Conservation (phyloP, 257 asterid genomes). For the Solanum lignicaule region DNA sequence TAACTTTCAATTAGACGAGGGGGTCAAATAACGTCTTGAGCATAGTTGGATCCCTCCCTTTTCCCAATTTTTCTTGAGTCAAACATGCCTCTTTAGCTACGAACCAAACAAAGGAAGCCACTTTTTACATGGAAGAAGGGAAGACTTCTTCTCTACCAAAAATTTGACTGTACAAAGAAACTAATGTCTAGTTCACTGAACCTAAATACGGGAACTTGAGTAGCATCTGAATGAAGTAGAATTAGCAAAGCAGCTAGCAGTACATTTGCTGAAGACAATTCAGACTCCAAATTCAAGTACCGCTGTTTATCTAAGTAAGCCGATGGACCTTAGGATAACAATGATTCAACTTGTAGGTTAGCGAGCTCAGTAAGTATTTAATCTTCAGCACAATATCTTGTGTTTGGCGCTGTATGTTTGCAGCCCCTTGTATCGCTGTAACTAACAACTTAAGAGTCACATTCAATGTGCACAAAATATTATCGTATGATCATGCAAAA, state of each 20-base stretch:
- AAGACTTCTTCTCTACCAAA: background rate
- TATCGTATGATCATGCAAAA: background rate
- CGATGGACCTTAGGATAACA: background rate
- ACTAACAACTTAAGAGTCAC: background rate
- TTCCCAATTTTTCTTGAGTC: background rate
- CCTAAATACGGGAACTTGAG: background rate
- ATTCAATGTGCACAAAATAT: background rate
- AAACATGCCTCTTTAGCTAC: background rate
- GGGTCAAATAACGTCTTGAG: background rate
- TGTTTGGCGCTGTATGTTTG: background rate
- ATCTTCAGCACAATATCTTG: background rate
- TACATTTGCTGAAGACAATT: background rate
- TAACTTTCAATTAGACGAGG: background rate
- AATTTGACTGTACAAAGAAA: background rate
- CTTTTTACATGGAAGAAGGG: background rate
- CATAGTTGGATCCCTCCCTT: background rate
- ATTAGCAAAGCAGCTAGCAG: background rate
- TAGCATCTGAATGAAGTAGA: background rate
- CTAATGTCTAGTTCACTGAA: background rate
- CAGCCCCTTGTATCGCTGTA: background rate
- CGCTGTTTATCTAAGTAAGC: background rate
- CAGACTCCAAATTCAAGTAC: background rate
- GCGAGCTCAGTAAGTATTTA: background rate
- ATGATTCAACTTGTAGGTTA: background rate
- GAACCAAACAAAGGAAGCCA: background rate